Percentiles rank a stretch among this genome's conserved stretches.
These are phyloP conservation scores for Geranium brycei DNA, from an alignment of 345 rosid species.

Conservation along the genomic window DNA sequence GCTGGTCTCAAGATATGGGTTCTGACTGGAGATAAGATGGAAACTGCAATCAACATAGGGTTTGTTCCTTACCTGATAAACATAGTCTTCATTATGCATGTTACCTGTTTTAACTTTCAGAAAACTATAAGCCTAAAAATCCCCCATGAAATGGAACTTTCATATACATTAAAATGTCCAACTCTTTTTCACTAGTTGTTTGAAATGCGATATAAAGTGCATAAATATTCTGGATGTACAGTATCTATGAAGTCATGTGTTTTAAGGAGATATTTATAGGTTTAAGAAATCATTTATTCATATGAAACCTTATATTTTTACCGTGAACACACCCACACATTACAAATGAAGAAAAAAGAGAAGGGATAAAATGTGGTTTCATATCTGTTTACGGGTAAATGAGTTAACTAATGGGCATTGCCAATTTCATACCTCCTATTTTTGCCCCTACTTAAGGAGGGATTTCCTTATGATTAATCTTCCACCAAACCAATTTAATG, in stretches of 20 bases:
- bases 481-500: constrained; percentile 1
- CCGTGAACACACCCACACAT: not conserved
- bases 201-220: too few relatives aligned
- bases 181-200: too few relatives aligned
- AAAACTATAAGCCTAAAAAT: not conserved
- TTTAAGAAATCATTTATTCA: too few relatives aligned
- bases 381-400: not conserved
- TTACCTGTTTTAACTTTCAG: constrained; percentile 4
- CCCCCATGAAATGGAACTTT: not conserved
- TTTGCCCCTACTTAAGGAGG: not conserved
- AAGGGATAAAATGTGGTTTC: not conserved
- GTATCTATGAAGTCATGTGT: too few relatives aligned
- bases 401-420: not conserved
- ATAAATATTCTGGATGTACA: too few relatives aligned
- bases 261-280: too few relatives aligned
- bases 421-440: constrained; percentile 1
- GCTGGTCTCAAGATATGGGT: constrained; percentile 99
- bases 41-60: constrained; percentile 99
- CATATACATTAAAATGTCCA: too few relatives aligned
- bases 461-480: not conserved
- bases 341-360: not conserved
- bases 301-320: not conserved
- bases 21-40: constrained; percentile 99
- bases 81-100: constrained; percentile 7
- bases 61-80: constrained; percentile 19